These are phyloP conservation scores for Fusarium foetens DNA, from an alignment of 2,329 filamentous ascomycete species.

Conservation along the genomic window DNA sequence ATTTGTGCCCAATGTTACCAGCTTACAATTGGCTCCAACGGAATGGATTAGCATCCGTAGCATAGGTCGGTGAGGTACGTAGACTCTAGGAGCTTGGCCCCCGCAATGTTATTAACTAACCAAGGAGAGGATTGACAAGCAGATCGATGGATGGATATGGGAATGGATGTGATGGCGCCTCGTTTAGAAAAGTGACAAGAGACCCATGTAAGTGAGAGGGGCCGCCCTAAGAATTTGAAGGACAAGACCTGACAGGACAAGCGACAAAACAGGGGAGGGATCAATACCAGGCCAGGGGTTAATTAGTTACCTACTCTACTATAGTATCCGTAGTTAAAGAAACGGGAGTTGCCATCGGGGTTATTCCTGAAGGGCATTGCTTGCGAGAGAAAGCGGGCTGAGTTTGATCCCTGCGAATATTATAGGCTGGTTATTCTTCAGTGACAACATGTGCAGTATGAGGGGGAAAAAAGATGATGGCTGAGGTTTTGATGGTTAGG, in stretches of 20 bases:
- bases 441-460: not conserved
- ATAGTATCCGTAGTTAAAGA: not conserved
- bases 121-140: slow-evolving; percentile 32
- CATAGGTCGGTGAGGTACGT: not conserved
- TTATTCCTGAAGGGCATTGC: slow-evolving; percentile 33
- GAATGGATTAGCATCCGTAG: not conserved
- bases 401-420: slow-evolving; percentile 2
- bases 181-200: slow-evolving; percentile 14
- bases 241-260: not conserved
- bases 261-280: slow-evolving; percentile 8
- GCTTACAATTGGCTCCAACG: not conserved
- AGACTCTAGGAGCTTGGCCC: slow-evolving; percentile 12
- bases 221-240: not conserved
- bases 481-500: slow-evolving; percentile 9
- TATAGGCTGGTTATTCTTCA: not conserved
- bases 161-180: slow-evolving; percentile 5
- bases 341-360: slow-evolving; percentile 26
- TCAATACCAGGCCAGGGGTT: slow-evolving; percentile 3
- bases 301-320: not conserved
- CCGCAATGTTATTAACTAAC: slow-evolving; percentile 15
- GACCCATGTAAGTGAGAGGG: slow-evolving; percentile 20
- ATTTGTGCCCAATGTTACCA: slow-evolving; percentile 37
- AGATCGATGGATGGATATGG: slow-evolving; percentile 25
- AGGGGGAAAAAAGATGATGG: slow-evolving; percentile 7
- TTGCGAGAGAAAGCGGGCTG: slow-evolving; percentile 31